A percentile compares a stretch with the other conserved stretches of the same genome.
Evolutionary conservation across 2,329 filamentous ascomycete genomes (phyloP).

Genomic region (Fusarium guadeloupense): DNA sequence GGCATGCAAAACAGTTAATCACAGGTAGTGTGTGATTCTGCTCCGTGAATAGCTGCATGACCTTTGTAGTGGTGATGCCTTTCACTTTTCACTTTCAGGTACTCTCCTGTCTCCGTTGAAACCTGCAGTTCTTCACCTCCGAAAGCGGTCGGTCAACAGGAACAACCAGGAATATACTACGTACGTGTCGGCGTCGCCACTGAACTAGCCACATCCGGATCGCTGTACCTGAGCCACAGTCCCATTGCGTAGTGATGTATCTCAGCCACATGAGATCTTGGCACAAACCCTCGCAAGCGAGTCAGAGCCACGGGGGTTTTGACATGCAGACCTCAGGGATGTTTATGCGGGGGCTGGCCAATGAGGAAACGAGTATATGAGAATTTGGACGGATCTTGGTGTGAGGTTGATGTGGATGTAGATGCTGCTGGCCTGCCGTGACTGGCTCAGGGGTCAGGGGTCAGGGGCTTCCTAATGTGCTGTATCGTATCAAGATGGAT

Average conservation of each 20-base stretch:
- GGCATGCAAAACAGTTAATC: background rate
- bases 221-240: slow-evolving; percentile 19
- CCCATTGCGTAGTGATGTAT: background rate
- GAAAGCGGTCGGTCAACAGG: slow-evolving; percentile 11
- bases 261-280: slow-evolving; percentile 30
- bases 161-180: background rate
- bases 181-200: slow-evolving; percentile 31
- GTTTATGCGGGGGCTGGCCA: slow-evolving; percentile 28
- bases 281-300: slow-evolving; percentile 22
- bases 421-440: slow-evolving; percentile 18
- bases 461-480: slow-evolving; percentile 16
- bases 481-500: slow-evolving; percentile 25
- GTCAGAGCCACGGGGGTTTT: slow-evolving; percentile 33
- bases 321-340: slow-evolving; percentile 38
- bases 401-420: slow-evolving; percentile 17
- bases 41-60: slow-evolving; percentile 15
- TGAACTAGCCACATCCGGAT: slow-evolving; percentile 10
- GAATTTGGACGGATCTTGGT: slow-evolving; percentile 17
- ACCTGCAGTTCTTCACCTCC: background rate
- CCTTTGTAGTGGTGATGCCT: background rate
- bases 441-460: slow-evolving; percentile 24
- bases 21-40: background rate
- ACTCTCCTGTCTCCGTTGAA: background rate
- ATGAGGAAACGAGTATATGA: slow-evolving; percentile 1
- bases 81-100: background rate